Evolutionary conservation across 1,284 basidiomycete species (phyloP).

Genomic region (Agroathelia rolfsii): DNA sequence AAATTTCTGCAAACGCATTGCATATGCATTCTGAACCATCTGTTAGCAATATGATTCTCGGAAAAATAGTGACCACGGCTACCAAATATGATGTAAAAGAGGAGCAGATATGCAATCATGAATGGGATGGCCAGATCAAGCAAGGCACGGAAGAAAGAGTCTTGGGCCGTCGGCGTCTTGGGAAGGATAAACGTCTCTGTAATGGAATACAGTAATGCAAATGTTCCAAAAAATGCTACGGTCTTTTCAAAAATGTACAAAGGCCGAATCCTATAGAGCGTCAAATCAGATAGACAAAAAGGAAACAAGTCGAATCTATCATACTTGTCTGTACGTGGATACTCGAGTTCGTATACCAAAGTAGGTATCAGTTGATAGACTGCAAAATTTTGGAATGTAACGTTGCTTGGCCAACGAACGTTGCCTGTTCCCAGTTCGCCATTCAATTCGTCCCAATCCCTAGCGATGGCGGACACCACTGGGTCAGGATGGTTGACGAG

Average conservation of each 20-base stretch:
- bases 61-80: constrained; percentile 16
- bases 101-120: constrained; percentile 73
- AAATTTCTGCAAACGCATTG: constrained; percentile 89
- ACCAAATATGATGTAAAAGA: constrained; percentile 83
- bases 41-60: constrained; percentile 4
- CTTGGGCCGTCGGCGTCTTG: constrained; percentile 58
- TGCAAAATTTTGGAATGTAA: constrained; percentile 77
- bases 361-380: constrained; percentile 89
- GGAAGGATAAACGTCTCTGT: constrained; percentile 93
- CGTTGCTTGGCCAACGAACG: constrained; percentile 80
- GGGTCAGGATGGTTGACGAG: constrained; percentile 70
- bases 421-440: constrained; percentile 64
- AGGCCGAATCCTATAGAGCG: constrained; percentile 62
- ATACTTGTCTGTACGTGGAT: constrained; percentile 79
- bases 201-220: constrained; percentile 83
- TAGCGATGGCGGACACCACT: constrained; percentile 61
- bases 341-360: constrained; percentile 93
- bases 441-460: constrained; percentile 70
- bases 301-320: no score
- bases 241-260: constrained; percentile 93
- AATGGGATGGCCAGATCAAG: constrained; percentile 90
- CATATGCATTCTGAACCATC: constrained; percentile 75
- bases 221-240: constrained; percentile 91
- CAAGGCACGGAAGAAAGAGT: constrained; percentile 69
- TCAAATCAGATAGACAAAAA: constrained; percentile 5